phyloP scores from a whole-genome alignment of 2,329 filamentous ascomycete genomes.

The Beauveria scarabaeidicola region DNA sequence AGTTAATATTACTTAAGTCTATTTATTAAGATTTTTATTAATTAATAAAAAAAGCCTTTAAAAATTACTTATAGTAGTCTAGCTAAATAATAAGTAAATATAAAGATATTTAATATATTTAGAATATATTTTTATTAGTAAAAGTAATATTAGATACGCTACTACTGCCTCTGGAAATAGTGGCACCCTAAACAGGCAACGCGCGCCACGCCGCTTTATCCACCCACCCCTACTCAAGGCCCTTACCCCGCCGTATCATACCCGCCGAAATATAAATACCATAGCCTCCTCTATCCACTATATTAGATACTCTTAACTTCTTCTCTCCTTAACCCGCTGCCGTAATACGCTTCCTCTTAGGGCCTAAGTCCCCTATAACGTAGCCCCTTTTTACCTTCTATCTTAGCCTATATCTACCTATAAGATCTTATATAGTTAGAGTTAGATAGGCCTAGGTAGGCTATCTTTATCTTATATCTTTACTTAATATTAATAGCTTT shows the following conservation, averaged over 20 bases:
- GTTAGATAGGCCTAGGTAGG: neutral
- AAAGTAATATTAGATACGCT: neutral
- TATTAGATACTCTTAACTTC: too few species aligned
- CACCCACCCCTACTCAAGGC: neutral
- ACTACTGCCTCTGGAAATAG: neutral
- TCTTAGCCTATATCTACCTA: neutral
- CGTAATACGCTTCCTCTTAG: too few species aligned
- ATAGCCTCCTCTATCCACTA: neutral
- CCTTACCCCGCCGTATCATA: neutral
- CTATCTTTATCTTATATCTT: neutral
- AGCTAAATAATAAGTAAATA: too few species aligned
- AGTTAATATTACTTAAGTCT: too few species aligned
- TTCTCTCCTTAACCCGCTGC: too few species aligned
- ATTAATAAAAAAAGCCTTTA: too few species aligned
- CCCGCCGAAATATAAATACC: neutral
- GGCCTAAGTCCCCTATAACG: too few species aligned
- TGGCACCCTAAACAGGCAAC: neutral
- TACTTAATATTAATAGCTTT: neutral
- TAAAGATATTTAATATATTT: too few species aligned
- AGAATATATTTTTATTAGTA: too few species aligned
- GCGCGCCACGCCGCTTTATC: neutral
- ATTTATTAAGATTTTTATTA: too few species aligned
- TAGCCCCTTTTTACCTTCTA: neutral
- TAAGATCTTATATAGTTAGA: neutral
- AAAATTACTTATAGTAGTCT: too few species aligned